Conservation (phyloP, 129 eudicot species). For the Chrysanthemum makinoi region DNA sequence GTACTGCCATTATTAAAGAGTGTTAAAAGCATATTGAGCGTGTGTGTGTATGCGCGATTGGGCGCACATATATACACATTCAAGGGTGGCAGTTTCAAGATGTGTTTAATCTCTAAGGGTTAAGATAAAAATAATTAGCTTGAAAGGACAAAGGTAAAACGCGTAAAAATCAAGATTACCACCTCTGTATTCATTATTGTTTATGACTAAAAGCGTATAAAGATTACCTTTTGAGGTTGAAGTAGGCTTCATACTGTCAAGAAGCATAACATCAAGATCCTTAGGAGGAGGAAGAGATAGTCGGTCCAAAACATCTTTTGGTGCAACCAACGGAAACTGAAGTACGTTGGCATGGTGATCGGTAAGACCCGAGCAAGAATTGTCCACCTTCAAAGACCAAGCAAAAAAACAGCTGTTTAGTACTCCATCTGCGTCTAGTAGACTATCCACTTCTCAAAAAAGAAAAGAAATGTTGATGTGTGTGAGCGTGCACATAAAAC, state of each 20-base stretch:
- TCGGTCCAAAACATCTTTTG: constrained; percentile 65
- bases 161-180: too few relatives aligned
- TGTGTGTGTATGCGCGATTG: not conserved
- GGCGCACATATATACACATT: too few relatives aligned
- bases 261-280: constrained; percentile 78
- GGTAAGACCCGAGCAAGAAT: constrained; percentile 32
- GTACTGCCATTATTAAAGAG: constrained; percentile 32
- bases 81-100: too few relatives aligned
- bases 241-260: constrained; percentile 67
- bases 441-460: not conserved
- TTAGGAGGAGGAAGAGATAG: constrained; percentile 77
- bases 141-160: too few relatives aligned
- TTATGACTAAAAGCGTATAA: constrained; percentile 42
- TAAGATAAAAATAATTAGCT: too few relatives aligned
- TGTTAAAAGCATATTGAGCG: constrained; percentile 8
- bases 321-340: constrained; percentile 49
- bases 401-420: not conserved
- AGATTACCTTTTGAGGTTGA: constrained; percentile 46
- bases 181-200: too few relatives aligned
- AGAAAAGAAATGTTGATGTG: not conserved
- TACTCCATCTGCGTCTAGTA: not conserved
- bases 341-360: constrained; percentile 28
- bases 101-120: too few relatives aligned
- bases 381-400: constrained; percentile 44
- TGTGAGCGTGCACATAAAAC: constrained; percentile 10